A percentile compares a stretch with the other conserved stretches of the same genome.
These are phyloP conservation scores for Sphagnum fallax DNA, from an alignment of 228 moss, liverwort and hornwort genomes.

Conservation along the genomic window DNA sequence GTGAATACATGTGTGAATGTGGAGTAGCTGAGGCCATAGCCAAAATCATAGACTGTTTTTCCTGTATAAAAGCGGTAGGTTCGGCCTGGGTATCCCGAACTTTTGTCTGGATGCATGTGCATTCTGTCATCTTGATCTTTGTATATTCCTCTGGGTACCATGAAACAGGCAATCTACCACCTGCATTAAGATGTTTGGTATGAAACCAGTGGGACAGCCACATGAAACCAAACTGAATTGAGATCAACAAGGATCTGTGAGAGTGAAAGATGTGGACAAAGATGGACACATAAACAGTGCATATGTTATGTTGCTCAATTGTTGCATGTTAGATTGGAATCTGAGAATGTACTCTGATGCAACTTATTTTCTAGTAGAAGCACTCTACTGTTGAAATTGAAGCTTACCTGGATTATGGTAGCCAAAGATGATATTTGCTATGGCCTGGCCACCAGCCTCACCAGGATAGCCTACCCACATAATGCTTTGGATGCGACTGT, in stretches of 20 bases:
- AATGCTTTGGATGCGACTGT: conserved; percentile 33
- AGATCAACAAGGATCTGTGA: too few relatives aligned
- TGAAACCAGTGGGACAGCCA: too few relatives aligned
- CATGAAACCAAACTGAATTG: too few relatives aligned
- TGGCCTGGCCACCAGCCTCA: conserved; percentile 57
- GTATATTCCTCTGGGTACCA: conserved; percentile 64
- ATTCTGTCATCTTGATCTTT: conserved; percentile 48
- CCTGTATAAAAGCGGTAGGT: conserved; percentile 62
- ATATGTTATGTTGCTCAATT: too few relatives aligned
- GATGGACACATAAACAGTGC: too few relatives aligned
- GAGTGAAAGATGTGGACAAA: too few relatives aligned
- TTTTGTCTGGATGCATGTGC: conserved; percentile 46
- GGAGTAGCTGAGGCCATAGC: conserved; percentile 58
- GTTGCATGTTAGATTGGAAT: too few relatives aligned
- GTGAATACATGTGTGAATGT: conserved; percentile 20
- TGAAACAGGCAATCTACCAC: conserved; percentile 54
- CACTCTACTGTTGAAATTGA: background rate
- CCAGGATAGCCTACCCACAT: conserved; percentile 76
- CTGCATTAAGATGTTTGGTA: conserved; percentile 14
- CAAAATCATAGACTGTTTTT: conserved; percentile 42
- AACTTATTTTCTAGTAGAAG: background rate
- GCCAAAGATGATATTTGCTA: conserved; percentile 63
- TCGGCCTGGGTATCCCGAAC: conserved; percentile 48
- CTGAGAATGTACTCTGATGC: background rate
- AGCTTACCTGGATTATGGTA: conserved; percentile 46